Evolutionary conservation across 78 protist species (phyloP).

Genomic region (Cavenderia fasciculata): DNA sequence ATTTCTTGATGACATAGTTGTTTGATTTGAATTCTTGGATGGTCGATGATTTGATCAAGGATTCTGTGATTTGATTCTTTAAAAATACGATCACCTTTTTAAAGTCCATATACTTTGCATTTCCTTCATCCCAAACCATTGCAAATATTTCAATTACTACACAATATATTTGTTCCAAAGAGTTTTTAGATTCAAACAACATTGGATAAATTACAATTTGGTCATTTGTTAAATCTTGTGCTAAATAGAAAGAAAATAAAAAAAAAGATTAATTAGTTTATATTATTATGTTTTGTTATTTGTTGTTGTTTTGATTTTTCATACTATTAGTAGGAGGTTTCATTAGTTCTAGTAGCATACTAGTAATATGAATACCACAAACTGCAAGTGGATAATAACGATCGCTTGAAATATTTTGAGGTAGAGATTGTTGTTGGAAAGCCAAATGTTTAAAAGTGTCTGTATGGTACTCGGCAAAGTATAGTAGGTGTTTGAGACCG

Average conservation of each 20-base stretch:
- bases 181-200: constrained; percentile 12
- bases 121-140: constrained; percentile 49
- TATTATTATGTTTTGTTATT: no score
- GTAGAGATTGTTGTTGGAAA: background rate
- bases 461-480: constrained; percentile 23
- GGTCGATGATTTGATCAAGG: constrained; percentile 3
- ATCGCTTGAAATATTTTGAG: background rate
- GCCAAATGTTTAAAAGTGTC: constrained; percentile 14
- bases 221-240: background rate
- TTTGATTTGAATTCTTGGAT: background rate
- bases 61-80: constrained; percentile 4
- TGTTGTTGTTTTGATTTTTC: background rate
- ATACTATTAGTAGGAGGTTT: constrained; percentile 17
- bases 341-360: constrained; percentile 24
- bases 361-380: constrained; percentile 53
- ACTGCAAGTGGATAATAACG: constrained; percentile 64
- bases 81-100: constrained; percentile 18
- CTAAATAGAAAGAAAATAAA: background rate
- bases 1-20: background rate
- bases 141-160: constrained; percentile 30
- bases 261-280: no score
- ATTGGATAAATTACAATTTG: constrained; percentile 17
- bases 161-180: constrained; percentile 37
- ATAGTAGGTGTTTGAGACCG: constrained; percentile 53
- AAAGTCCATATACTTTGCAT: constrained; percentile 63